Evolutionary conservation across 2,329 filamentous ascomycete genomes (phyloP), one percentile per base, ranked within the genome.

Genomic region (Curvularia lunata): DNA sequence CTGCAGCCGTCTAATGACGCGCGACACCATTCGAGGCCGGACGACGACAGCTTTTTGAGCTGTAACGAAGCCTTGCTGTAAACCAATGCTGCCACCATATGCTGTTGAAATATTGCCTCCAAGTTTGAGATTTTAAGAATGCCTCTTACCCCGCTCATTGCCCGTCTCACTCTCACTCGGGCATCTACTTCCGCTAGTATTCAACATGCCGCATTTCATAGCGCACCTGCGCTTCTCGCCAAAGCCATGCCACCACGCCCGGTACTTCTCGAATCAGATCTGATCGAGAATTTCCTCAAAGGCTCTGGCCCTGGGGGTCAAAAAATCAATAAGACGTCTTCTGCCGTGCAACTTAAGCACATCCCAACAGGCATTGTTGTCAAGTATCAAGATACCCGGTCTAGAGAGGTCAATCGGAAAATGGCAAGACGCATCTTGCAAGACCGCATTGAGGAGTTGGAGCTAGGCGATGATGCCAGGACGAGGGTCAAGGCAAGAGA

Each of bases 291-390:
- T 41, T 98, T 96, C 78, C 83, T 99, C 59, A 96, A 95, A 75
- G 95, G 95, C 68, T 91, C 87, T 67, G 95, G 95, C 1, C 94
- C 95, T 0, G 95, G 95, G 23, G 95, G 95, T 0, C 95, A 99
- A 75, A 97, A 97, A 76, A 98, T 98, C 80, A 99, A 99, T 80
- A 99, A 99, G 86, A 99, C 95, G 25, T 92, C 88, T 64, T 97
- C 91, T 0, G 94, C 94, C 37, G 94, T 97, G 2, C 95, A 99
- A 75, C 83, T 99, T 34, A 95, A 89, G 66, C 95, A 99, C 77
- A 80, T 90, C 16, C 92, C 94, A 5, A 96, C 93, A 0, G 94
- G 94, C 60, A 87, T 97, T 52, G 93, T 98, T 13, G 86, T 99
- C 62, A 99, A 99, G 80, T 94, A 87, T 54, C 95, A 99, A 78